Conservation (phyloP, 1,139 yeast genomes). For the Citeromyces hawaiiensis region DNA sequence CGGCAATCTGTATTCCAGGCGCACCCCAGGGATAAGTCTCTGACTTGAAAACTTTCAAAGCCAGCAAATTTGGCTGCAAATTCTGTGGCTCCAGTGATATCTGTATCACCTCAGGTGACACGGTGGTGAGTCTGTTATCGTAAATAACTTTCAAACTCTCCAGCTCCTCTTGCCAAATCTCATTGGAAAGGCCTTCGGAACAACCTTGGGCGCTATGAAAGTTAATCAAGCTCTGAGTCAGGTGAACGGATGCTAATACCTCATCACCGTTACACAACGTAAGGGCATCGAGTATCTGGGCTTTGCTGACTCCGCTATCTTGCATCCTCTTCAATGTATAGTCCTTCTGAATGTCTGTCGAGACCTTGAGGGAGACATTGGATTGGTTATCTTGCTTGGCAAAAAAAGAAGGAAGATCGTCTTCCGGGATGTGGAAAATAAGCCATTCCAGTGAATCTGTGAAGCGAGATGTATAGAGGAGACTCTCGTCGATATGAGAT, state of each 20-base stretch:
- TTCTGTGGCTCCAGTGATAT: slow-evolving; percentile 22
- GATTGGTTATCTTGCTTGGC: slow-evolving; percentile 30
- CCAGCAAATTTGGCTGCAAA: slow-evolving; percentile 21
- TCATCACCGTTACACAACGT: slow-evolving; percentile 30
- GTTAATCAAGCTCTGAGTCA: slow-evolving; percentile 29
- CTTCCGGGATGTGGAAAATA: slow-evolving; percentile 82
- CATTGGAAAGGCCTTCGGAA: slow-evolving; percentile 7
- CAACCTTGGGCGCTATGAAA: slow-evolving; percentile 7
- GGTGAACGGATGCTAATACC: slow-evolving; percentile 31
- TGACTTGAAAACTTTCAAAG: slow-evolving; percentile 38
- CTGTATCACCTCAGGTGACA: slow-evolving; percentile 17
- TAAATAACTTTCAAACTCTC: slow-evolving; percentile 52
- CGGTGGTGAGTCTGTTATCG: slow-evolving; percentile 15
- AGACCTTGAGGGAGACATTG: slow-evolving; percentile 31
- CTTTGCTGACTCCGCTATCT: slow-evolving; percentile 60
- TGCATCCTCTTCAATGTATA: slow-evolving; percentile 39
- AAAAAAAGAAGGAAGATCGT: slow-evolving; percentile 62
- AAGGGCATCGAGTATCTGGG: slow-evolving; percentile 41
- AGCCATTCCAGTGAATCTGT: slow-evolving; percentile 66
- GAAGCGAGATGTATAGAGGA: slow-evolving; percentile 42
- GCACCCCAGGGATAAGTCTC: slow-evolving; percentile 40
- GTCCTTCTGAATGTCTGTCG: slow-evolving; percentile 29
- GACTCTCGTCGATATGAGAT: slow-evolving; percentile 60
- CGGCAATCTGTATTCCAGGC: slow-evolving; percentile 50
- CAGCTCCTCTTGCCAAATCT: slow-evolving; percentile 67